Evolutionary conservation across 2,329 filamentous ascomycete genomes (phyloP).

Genomic region (Aureobasidium namibiae): DNA sequence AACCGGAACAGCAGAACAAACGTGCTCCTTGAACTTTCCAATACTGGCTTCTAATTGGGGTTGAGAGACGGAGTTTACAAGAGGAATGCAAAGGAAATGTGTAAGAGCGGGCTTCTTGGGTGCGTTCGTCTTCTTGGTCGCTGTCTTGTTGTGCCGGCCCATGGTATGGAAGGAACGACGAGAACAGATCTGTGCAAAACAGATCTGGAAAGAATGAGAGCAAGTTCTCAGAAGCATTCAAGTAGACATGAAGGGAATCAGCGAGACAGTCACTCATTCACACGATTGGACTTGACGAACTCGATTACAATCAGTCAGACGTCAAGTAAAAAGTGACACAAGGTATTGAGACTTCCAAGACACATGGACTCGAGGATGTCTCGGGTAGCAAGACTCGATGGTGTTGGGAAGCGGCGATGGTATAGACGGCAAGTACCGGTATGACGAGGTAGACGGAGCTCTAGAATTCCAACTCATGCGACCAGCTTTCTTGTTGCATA

Average conservation of each 20-base stretch:
- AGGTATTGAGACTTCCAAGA: neutral
- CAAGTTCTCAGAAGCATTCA: neutral
- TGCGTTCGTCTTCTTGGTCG: neutral
- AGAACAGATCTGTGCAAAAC: neutral
- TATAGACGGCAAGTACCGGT: neutral
- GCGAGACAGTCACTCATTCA: neutral
- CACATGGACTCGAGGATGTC: neutral
- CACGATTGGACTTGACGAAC: neutral
- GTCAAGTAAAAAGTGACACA: no score
- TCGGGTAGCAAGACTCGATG: neutral
- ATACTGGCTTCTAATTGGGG: conserved; percentile 50
- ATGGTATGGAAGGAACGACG: neutral
- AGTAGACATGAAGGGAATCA: neutral
- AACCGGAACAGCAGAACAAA: neutral
- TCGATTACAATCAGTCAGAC: neutral
- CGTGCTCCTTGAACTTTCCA: conserved; percentile 2
- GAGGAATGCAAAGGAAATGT: conserved; percentile 69
- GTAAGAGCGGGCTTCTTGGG: conserved; percentile 46
- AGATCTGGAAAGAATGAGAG: no score
- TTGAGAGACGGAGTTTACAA: conserved; percentile 54
- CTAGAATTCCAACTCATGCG: neutral
- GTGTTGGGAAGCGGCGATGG: neutral
- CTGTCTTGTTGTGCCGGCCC: neutral
- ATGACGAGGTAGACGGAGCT: conserved; percentile 5
- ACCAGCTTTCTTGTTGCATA: neutral